Evolutionary conservation across 2,329 filamentous ascomycete genomes (phyloP), one percentile per base, ranked within the genome.

Genomic region (Aureobasidium sp.): DNA sequence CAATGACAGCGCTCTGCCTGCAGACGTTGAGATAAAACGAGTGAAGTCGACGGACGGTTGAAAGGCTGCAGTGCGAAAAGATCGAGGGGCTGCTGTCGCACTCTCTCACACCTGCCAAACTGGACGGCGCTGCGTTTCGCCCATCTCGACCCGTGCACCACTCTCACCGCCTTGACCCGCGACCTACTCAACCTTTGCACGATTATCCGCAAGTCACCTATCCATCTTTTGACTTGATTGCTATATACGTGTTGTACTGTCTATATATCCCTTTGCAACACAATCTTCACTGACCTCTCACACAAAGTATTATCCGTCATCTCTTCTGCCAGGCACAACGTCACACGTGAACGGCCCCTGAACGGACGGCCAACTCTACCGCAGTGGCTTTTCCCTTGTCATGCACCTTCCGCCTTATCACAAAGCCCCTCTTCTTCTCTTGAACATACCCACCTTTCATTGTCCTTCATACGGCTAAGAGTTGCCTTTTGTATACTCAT

Each of bases 341-440:
- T 58, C 54, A 58, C 21, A 21, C 21, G 36, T 36, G 53, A 57
- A 58, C 54, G 54, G 54, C 54, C 54, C 42, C 54, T 45, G 42
- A 58, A 55, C 51, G 21, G 21, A 21, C 21, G 37, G 36, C 27
- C 37, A 53, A 53, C 21, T 21, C 21, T 21, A 21, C 50, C 39
- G 29, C 37, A 34, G 51, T 55, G 51, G 51, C 51, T 55, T 55
- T 55, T 36, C 25, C 11, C 37, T 49, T 27, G 47, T 27, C 21
- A 32, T 51, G 32, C 48, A 37, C 11, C 32, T 25, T 6, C n/a
- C 48, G 32, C 48, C 48, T 51, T 37, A 37, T 25, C 32, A 51
- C 32, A 36, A 30, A 51, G n/a, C 21, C n/a, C 48, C 6, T 37
- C 32, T 32, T 27, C 32, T 41, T 42, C 30, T 42, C 27, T 21